phyloP scores from a whole-genome alignment of 345 rosid species.

The Garcia nutans region DNA sequence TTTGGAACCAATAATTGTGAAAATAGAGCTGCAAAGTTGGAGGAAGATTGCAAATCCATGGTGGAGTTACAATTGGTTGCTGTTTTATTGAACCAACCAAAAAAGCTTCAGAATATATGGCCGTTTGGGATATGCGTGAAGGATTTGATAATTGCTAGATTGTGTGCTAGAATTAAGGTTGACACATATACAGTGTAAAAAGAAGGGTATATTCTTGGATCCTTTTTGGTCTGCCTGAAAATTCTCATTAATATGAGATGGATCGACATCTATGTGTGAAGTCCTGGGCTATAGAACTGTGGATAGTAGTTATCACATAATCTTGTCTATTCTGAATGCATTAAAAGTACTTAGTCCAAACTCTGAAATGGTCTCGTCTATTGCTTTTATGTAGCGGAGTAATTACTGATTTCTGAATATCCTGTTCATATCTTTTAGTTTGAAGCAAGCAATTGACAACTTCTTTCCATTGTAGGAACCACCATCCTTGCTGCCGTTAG shows the following conservation, averaged over 20 bases:
- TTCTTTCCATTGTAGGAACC: constrained; percentile 15
- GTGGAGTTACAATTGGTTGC: not conserved
- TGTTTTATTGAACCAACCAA: not conserved
- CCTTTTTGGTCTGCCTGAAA: not conserved
- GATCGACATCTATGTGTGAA: not conserved
- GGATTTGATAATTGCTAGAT: not conserved
- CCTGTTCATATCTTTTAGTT: not conserved
- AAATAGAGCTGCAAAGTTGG: not conserved
- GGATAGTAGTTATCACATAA: not conserved
- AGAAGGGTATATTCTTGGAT: not conserved
- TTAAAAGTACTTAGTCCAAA: not conserved
- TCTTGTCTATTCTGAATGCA: not conserved
- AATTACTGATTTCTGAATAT: not conserved
- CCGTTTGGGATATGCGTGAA: not conserved
- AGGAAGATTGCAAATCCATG: not conserved
- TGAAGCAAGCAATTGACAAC: not conserved
- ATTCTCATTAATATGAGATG: not conserved
- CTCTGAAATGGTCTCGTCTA: not conserved
- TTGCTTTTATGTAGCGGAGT: not conserved
- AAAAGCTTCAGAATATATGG: not conserved
- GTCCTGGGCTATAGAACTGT: not conserved
- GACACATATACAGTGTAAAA: not conserved
- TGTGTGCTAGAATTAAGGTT: not conserved
- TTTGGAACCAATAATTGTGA: not conserved
- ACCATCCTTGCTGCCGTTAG: constrained; percentile 26